phyloP scores from a whole-genome alignment of 495 filamentous ascomycete genomes.

The Hypoxylon crocopeplum region DNA sequence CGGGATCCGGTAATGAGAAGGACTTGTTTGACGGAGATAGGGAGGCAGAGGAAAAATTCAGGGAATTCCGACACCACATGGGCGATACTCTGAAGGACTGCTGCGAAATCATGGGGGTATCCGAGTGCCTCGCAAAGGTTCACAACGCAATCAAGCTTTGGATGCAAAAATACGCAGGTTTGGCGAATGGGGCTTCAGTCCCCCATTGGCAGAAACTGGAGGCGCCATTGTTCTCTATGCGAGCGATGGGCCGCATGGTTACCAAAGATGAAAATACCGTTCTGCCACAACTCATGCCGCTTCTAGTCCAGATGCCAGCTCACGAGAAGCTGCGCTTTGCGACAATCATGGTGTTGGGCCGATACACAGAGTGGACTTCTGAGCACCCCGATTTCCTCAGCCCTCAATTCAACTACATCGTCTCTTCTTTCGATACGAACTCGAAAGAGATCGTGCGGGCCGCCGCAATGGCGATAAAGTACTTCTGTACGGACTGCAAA shows the following conservation, averaged over 20 bases:
- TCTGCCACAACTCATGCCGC: constrained; percentile 85
- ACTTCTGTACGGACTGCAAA: constrained; percentile 94
- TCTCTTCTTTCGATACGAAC: constrained; percentile 82
- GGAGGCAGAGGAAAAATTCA: constrained; percentile 95
- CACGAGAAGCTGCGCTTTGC: constrained; percentile 97
- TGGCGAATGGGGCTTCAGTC: constrained; percentile 75
- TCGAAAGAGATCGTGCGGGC: constrained; percentile 90
- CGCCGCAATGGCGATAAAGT: constrained; percentile 92
- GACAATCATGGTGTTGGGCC: constrained; percentile 92
- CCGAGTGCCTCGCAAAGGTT: constrained; percentile 87
- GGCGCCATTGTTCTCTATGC: constrained; percentile 91
- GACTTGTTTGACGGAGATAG: constrained; percentile 96
- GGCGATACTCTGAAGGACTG: constrained; percentile 98
- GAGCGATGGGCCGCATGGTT: constrained; percentile 98
- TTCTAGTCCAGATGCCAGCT: constrained; percentile 91
- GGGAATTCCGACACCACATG: constrained; percentile 95
- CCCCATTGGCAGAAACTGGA: constrained; percentile 96
- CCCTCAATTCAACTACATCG: constrained; percentile 91
- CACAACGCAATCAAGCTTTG: constrained; percentile 83
- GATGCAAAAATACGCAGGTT: constrained; percentile 80
- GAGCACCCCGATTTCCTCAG: constrained; percentile 91
- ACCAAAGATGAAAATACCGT: constrained; percentile 84
- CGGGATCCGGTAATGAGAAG: constrained; percentile 71
- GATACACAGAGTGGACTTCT: constrained; percentile 98
- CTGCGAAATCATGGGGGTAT: constrained; percentile 91